Evolutionary conservation across 2,329 filamentous ascomycete genomes (phyloP).

Genomic region (Colletotrichum ledebouriae): DNA sequence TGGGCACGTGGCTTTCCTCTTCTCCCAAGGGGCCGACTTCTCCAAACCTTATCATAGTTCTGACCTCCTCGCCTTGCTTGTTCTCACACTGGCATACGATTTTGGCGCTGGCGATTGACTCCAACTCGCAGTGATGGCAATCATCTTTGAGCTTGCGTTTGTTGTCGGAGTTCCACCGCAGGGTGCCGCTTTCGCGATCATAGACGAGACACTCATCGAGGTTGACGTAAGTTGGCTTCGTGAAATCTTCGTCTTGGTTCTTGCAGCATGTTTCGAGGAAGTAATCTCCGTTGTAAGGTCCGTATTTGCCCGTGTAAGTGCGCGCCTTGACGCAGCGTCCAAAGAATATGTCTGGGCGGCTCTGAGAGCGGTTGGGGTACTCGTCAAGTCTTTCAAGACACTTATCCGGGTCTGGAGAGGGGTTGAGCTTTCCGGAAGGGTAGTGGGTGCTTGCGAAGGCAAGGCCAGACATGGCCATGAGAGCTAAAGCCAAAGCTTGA

Average conservation of each 20-base stretch:
- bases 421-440: not conserved
- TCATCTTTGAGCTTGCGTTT: not conserved
- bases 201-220: slow-evolving; percentile 20
- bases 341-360: slow-evolving; percentile 5
- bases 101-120: not conserved
- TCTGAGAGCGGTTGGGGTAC: not conserved
- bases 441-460: not conserved
- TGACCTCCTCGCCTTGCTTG: not conserved
- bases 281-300: slow-evolving; percentile 18
- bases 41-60: too few species aligned
- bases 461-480: not conserved
- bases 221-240: slow-evolving; percentile 13
- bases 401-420: not conserved
- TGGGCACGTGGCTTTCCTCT: not conserved
- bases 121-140: slow-evolving; percentile 7
- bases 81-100: not conserved
- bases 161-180: slow-evolving; percentile 9
- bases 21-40: too few species aligned
- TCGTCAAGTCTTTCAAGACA: slow-evolving; percentile 25
- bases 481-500: not conserved
- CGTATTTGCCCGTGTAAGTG: slow-evolving; percentile 25
- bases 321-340: slow-evolving; percentile 13
- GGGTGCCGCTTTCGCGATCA: not conserved
- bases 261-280: slow-evolving; percentile 29
- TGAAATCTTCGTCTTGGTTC: slow-evolving; percentile 10